Conservation (phyloP, 805 yeast genomes). For the Ogataea polymorpha region DNA sequence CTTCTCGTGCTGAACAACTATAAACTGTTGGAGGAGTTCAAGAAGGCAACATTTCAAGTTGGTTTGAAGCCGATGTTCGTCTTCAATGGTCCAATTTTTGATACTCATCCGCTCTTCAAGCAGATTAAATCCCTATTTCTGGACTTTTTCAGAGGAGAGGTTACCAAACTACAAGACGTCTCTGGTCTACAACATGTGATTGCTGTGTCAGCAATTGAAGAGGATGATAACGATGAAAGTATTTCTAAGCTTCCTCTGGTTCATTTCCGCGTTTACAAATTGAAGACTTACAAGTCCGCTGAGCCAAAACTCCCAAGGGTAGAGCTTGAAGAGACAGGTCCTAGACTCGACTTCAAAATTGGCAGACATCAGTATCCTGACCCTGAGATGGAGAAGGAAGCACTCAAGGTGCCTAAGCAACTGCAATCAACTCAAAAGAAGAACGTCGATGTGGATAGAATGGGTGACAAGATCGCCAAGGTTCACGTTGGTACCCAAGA, state of each 20-base stretch:
- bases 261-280: constrained; percentile 85
- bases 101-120: constrained; percentile 78
- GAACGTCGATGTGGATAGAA: constrained; percentile 79
- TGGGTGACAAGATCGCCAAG: constrained; percentile 97
- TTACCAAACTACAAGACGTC: constrained; percentile 79
- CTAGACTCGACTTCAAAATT: constrained; percentile 86
- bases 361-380: constrained; percentile 83
- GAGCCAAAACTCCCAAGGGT: constrained; percentile 91
- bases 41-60: constrained; percentile 71
- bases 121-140: constrained; percentile 85
- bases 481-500: constrained; percentile 97
- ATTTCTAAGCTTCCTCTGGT: constrained; percentile 64
- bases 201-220: constrained; percentile 70
- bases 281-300: constrained; percentile 70
- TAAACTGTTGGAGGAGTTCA: constrained; percentile 78
- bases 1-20: constrained; percentile 64
- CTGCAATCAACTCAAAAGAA: constrained; percentile 78
- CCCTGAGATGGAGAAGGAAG: constrained; percentile 89
- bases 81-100: constrained; percentile 91
- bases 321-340: constrained; percentile 93
- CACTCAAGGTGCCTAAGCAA: constrained; percentile 75
- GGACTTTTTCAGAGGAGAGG: constrained; percentile 88
- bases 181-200: constrained; percentile 93
- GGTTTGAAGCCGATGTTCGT: constrained; percentile 94
- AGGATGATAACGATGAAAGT: constrained; percentile 70